Evolutionary conservation across 495 filamentous ascomycete species (phyloP), one percentile per base, ranked within the genome.

Genomic region (Aspergillus sparsus): DNA sequence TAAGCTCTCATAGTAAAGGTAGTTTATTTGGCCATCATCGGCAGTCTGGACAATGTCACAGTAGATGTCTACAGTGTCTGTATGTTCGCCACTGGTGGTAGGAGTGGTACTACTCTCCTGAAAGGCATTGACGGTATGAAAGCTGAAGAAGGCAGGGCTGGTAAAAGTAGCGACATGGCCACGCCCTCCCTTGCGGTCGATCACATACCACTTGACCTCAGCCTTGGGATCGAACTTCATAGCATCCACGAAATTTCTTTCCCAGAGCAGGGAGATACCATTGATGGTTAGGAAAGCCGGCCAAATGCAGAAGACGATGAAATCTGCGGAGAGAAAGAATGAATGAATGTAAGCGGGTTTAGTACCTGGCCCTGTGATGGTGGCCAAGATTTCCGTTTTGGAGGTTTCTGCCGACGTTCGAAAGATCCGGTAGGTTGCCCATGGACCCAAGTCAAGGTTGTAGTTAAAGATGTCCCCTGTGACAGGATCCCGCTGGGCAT

Each of bases 41-140:
- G 57, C 46, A n/a, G 45, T 57, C 46, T 64, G 56, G 35, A 57
- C 37, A 15, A 64, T 36, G 47, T 64, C 62, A 15, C 62, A 64
- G 3, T 57, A 53, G 12, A 64, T n/a, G 34, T 64, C 62, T 3
- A 50, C 39, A 2, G 46, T 31, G 7, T 49, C 57, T 16, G 12
- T 18, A 21, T 21, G 6, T 18, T 10, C 27, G 1, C 15, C 10
- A 4, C 9, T 41, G 37, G 37, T 5, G 37, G 37, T 41, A 10
- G 9, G 37, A 18, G 54, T 50, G 6, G 5, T 11, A 16, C 7
- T 41, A 7, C 11, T 16, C 53, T 53, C 53, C 53, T 64, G 57
- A 21, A 44, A 64, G 7, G 62, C 62, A 35, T 64, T 64, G 16
- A 60, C 49, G 1, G 62, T 53, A 36, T 64, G 62, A 39, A 64